Evolutionary conservation across 352 stramenopile genomes (phyloP).

Genomic region (Globisporangium nagaii): DNA sequence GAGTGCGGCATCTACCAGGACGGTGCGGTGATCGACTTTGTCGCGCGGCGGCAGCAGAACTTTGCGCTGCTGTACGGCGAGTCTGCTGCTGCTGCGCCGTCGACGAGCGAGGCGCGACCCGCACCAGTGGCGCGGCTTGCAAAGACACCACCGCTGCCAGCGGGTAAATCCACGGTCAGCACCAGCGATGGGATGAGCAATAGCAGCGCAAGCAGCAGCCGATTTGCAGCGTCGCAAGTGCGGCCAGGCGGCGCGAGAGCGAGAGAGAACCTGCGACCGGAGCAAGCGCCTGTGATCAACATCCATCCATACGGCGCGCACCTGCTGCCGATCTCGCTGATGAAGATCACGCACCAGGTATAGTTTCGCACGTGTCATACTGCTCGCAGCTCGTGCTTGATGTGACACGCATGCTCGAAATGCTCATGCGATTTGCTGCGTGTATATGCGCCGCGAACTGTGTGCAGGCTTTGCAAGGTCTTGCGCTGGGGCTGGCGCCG

Average conservation of each 20-base stretch:
- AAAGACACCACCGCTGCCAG: no score
- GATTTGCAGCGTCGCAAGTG: conserved; percentile 4
- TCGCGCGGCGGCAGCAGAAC: conserved; percentile 57
- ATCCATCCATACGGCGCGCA: conserved; percentile 79
- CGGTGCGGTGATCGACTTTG: conserved; percentile 72
- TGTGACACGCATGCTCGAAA: background rate
- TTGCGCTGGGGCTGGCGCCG: conserved; percentile 90
- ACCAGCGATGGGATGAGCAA: conserved; percentile 8
- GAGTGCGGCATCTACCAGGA: conserved; percentile 83
- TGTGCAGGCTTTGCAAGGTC: conserved; percentile 74
- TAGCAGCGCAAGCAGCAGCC: background rate
- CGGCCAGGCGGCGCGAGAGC: conserved; percentile 2
- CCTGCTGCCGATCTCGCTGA: conserved; percentile 63
- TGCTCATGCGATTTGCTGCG: background rate
- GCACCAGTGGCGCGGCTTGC: conserved; percentile 8
- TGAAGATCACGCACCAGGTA: conserved; percentile 83
- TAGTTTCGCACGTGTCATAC: background rate
- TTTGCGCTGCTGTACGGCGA: conserved; percentile 37
- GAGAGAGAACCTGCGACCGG: conserved; percentile 31
- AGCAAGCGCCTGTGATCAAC: conserved; percentile 58
- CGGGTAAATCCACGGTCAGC: conserved; percentile 1
- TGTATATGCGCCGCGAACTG: background rate
- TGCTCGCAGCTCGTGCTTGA: background rate
- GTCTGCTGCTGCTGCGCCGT: conserved; percentile 13
- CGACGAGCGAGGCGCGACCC: background rate